Evolutionary conservation across 139 green algal genomes (phyloP).

Genomic region (Volvox africanus): DNA sequence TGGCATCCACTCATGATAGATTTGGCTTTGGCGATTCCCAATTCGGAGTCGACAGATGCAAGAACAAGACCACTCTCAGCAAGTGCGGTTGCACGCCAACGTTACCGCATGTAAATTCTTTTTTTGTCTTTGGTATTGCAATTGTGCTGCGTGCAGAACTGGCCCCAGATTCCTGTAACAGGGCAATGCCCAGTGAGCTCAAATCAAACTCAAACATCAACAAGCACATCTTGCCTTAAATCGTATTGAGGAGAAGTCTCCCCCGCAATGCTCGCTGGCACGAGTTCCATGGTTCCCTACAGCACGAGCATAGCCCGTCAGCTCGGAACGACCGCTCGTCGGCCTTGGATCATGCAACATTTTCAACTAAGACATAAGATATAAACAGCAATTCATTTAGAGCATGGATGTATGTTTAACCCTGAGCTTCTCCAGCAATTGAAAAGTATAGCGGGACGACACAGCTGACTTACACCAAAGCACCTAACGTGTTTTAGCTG

Average conservation of each 20-base stretch:
- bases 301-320: not conserved
- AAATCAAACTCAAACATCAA: not conserved
- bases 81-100: not conserved
- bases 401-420: not conserved
- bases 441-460: not conserved
- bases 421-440: not conserved
- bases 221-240: not conserved
- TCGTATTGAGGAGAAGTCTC: not conserved
- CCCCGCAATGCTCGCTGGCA: not conserved
- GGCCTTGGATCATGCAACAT: not conserved
- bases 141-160: constrained; percentile 11
- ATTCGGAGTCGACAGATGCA: no score
- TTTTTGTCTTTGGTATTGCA: constrained; percentile 31
- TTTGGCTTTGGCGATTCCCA: no score
- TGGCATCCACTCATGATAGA: no score
- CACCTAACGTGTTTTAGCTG: not conserved
- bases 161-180: constrained; percentile 9
- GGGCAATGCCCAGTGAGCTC: not conserved
- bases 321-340: not conserved
- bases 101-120: constrained; percentile 21
- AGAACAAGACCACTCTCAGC: not conserved
- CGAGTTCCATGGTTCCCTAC: constrained; percentile 13
- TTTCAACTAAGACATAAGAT: not conserved
- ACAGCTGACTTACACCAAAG: not conserved
- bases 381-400: not conserved